A percentile compares a stretch with the other conserved stretches of the same genome.
Conservation (phyloP, 257 asterid species). For the Ligustrum vulgare region DNA sequence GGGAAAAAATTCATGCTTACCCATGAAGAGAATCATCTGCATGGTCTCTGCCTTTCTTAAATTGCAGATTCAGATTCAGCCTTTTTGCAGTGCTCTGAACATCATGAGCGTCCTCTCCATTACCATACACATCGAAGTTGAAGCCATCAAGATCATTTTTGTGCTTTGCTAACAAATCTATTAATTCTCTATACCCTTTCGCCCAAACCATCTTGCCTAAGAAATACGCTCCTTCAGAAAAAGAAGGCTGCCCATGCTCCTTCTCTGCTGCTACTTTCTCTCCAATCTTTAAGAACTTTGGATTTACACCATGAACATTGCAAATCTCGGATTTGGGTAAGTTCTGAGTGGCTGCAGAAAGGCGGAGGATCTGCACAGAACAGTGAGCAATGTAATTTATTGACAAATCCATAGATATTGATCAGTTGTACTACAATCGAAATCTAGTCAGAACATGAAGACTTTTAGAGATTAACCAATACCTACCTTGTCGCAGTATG, state of each 20-base stretch:
- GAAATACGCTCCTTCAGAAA: conserved; percentile 96
- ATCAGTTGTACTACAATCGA: conserved; percentile 5
- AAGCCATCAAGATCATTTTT: conserved; percentile 78
- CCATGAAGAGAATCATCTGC: conserved; percentile 91
- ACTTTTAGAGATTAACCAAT: neutral
- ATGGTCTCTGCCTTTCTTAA: conserved; percentile 97
- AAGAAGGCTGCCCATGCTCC: conserved; percentile 73
- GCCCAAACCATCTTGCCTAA: conserved; percentile 99
- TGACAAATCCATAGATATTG: neutral
- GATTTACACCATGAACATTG: conserved; percentile 98
- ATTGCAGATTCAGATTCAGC: conserved; percentile 76
- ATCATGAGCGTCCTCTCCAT: conserved; percentile 96
- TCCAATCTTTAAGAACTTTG: conserved; percentile 83
- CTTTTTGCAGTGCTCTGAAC: conserved; percentile 85
- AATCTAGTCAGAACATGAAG: conserved; percentile 3
- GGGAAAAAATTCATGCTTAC: conserved; percentile 37
- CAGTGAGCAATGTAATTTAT: conserved; percentile 1
- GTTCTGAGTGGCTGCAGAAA: conserved; percentile 98
- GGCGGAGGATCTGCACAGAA: conserved; percentile 77
- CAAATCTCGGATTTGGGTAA: conserved; percentile 79
- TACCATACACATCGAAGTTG: conserved; percentile 90
- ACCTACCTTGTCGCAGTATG: conserved; percentile 99
- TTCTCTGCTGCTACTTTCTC: conserved; percentile 80
- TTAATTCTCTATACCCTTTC: conserved; percentile 91
- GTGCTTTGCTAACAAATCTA: conserved; percentile 78